Evolutionary conservation across 2,329 filamentous ascomycete species (phyloP).

Genomic region (Aspergillus spinulosporus): DNA sequence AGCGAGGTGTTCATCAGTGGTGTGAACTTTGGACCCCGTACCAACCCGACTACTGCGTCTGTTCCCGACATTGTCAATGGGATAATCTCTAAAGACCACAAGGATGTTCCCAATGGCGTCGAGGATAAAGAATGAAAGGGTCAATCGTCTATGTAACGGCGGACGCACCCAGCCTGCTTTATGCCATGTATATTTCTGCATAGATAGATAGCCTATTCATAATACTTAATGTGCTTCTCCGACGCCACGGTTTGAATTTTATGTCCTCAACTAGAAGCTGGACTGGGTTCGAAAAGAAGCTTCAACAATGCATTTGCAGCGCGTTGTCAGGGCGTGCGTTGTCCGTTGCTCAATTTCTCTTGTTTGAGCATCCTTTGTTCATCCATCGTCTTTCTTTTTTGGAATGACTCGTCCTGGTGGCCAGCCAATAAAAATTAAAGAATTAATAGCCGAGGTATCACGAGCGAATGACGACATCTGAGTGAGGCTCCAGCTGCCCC

Average conservation of each 20-base stretch:
- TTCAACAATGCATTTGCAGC: too few relatives aligned
- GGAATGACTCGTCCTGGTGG: neutral
- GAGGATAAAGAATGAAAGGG: constrained; percentile 3
- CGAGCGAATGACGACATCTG: constrained; percentile 8
- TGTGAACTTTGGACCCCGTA: constrained; percentile 57
- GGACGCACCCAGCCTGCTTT: neutral
- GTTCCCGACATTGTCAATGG: constrained; percentile 26
- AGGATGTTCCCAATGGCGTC: neutral
- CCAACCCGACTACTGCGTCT: constrained; percentile 19
- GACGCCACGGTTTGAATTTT: neutral
- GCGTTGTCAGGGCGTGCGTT: too few relatives aligned
- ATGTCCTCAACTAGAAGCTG: neutral
- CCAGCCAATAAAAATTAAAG: neutral
- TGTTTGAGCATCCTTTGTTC: too few relatives aligned
- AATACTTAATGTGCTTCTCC: neutral
- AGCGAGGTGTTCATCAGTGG: constrained; percentile 81
- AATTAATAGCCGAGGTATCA: constrained; percentile 18
- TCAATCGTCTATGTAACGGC: neutral
- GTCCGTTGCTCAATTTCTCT: too few relatives aligned
- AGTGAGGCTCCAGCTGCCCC: constrained; percentile 3
- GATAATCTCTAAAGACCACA: constrained; percentile 15
- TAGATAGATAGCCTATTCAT: constrained; percentile 15
- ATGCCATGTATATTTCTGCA: constrained; percentile 16
- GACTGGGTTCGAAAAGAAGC: neutral
- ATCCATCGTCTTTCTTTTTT: neutral